A percentile compares a stretch with the other conserved stretches of the same genome.
These are phyloP conservation scores for Umbellularia californica DNA, from an alignment of 164 flowering plant species.

Conservation along the genomic window DNA sequence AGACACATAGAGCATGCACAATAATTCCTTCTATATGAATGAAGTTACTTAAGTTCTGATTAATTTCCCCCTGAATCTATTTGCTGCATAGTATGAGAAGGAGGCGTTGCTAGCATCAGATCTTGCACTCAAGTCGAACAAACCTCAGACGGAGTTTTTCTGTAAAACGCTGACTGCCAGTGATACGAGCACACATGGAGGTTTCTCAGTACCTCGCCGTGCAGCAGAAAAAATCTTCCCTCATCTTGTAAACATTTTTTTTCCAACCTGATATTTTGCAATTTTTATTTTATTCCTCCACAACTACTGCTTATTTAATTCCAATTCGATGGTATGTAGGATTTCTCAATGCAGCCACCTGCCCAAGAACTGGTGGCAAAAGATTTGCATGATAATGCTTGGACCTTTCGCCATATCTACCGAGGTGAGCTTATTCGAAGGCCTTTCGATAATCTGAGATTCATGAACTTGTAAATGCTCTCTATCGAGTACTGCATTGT, in stretches of 20 bases:
- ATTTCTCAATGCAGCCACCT: conserved; percentile 91
- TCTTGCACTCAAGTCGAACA: conserved; percentile 66
- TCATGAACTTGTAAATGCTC: neutral
- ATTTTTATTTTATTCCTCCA: neutral
- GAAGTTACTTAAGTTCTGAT: no score
- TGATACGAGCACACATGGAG: conserved; percentile 99
- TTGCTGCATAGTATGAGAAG: conserved; percentile 66
- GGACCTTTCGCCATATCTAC: conserved; percentile 94
- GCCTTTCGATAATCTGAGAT: neutral
- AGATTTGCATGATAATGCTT: conserved; percentile 81
- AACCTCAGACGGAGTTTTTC: conserved; percentile 87
- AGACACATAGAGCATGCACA: no score
- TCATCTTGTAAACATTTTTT: conserved; percentile 56
- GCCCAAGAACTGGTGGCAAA: conserved; percentile 88
- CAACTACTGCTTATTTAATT: neutral
- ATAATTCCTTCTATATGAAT: no score
- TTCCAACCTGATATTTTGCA: neutral
- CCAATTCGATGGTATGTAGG: conserved; percentile 33
- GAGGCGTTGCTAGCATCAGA: conserved; percentile 88
- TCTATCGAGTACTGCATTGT: no score
- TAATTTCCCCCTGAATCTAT: no score
- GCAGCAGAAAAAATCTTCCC: conserved; percentile 99
- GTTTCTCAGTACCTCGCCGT: conserved; percentile 99
- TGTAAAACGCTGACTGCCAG: conserved; percentile 97
- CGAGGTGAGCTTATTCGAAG: conserved; percentile 47